These are phyloP conservation scores for Malassezia japonica DNA, from an alignment of 1,284 basidiomycete genomes.

Conservation along the genomic window DNA sequence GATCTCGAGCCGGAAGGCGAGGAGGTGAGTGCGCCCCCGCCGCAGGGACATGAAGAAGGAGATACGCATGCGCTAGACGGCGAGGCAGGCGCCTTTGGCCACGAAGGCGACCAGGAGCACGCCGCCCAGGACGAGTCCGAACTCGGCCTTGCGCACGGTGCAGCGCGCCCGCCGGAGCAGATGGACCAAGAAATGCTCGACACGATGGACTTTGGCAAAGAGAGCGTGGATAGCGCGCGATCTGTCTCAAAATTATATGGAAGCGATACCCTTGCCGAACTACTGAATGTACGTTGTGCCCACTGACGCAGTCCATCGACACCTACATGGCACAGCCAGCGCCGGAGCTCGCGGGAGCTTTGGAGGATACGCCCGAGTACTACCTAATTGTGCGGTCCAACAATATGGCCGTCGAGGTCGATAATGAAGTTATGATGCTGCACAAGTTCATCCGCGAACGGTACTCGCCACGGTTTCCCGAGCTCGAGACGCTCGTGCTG, in stretches of 20 bases:
- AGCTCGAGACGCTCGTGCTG: constrained; percentile 84
- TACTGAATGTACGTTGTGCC: constrained; percentile 37
- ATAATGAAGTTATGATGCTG: constrained; percentile 92
- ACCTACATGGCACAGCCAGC: constrained; percentile 69
- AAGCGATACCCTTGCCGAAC: constrained; percentile 72
- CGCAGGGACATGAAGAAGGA: too few relatives aligned
- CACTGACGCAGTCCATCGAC: constrained; percentile 63
- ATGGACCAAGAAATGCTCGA: constrained; percentile 84
- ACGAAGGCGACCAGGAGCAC: constrained; percentile 30
- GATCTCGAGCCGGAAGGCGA: constrained; percentile 56
- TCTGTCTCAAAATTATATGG: constrained; percentile 81
- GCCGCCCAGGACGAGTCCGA: constrained; percentile 19
- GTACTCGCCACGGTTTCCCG: constrained; percentile 89
- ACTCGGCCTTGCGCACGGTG: constrained; percentile 8
- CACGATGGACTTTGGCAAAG: constrained; percentile 70
- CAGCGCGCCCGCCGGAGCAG: constrained; percentile 67
- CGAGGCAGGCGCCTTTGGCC: constrained; percentile 16
- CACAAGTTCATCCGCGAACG: constrained; percentile 99
- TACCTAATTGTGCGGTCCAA: constrained; percentile 92
- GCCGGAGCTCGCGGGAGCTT: constrained; percentile 62
- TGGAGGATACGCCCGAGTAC: constrained; percentile 91
- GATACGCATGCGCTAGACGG: constrained; percentile 33
- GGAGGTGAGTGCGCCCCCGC: constrained; percentile 18
- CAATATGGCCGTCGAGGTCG: constrained; percentile 93
- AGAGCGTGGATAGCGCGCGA: constrained; percentile 72